These are phyloP conservation scores for Irpex sp. DNA, from an alignment of 1,284 basidiomycete genomes.

Conservation along the genomic window DNA sequence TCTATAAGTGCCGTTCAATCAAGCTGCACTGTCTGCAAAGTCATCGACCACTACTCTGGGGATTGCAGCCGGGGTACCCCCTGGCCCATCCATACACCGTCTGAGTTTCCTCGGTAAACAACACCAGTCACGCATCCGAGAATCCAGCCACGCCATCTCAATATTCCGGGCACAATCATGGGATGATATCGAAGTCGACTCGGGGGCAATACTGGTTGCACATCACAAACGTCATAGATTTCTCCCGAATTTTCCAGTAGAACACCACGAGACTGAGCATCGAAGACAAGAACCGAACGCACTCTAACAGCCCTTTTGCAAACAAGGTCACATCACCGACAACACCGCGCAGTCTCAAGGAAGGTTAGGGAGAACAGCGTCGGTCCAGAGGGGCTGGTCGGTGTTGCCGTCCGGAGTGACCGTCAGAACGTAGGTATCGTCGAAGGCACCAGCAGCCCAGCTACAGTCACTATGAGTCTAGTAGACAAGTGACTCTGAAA, in stretches of 20 bases:
- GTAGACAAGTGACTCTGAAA: background rate
- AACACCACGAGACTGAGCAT: background rate
- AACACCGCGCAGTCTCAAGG: constrained; percentile 15
- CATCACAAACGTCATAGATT: background rate
- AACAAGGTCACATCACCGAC: background rate
- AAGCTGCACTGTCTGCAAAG: too few species aligned
- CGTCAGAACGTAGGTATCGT: constrained; percentile 33
- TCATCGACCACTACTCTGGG: too few species aligned
- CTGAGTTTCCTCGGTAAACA: background rate
- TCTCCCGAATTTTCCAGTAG: background rate
- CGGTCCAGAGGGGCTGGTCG: constrained; percentile 34
- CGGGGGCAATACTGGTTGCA: background rate
- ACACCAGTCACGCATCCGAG: background rate
- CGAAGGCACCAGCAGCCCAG: constrained; percentile 41
- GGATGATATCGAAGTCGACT: background rate
- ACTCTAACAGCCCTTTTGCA: background rate
- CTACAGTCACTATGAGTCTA: constrained; percentile 5
- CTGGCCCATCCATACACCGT: background rate
- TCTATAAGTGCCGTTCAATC: too few species aligned
- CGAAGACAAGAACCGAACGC: background rate
- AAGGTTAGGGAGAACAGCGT: constrained; percentile 28
- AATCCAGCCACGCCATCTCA: background rate
- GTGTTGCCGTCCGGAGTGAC: constrained; percentile 34
- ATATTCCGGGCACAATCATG: too few species aligned
- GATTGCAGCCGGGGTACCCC: too few species aligned